Base-by-base conservation (phyloP, 441 rosid species). In the Jatropha podagrica region DNA sequence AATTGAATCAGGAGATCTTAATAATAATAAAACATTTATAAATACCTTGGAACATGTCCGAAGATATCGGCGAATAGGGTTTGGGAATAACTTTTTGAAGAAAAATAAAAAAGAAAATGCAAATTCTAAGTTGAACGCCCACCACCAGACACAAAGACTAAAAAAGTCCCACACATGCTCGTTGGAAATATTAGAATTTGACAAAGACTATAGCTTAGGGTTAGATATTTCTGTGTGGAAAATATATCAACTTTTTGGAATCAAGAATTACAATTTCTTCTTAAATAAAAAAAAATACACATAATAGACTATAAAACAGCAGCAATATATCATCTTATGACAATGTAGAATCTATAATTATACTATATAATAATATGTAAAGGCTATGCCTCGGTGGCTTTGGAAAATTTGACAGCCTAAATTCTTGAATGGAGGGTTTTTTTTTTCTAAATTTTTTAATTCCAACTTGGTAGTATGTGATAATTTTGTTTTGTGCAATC, bases 81-180 rank as follows among this genome's bases (percentile, higher is more conserved):
- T 8, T 56, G 8, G 10, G 7, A 23, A 56, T 55, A 55, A 55
- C 26, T 0, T 60, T 61, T 14, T 1, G 15, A 27, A 14, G 20
- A 37, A 38, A 40, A 18, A 41, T 4, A 18, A 65, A 4, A n/a
- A 32, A 32, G 32, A 3, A 65, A n/a, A 65, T 44, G 52, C 32
- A 65, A 65, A 66, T 66, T 66, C 54, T 44, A n/a, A 66, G 32
- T 18, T 44, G 54, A 66, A 66, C 12, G 26, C 26, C 32, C 32
- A 32, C 68, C 48, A 38, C 6, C 7, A 17, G 13, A 17, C 38
- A 0, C 10, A 42, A 23, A 23, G 54, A 44, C 37, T 48, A 12
- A 48, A 48, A 48, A 48, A 13, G 14, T 48, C 0, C 11, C 2
- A 9, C 11, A 46, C 49, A 46, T 8, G 5, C 7, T 42, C 4